These are phyloP conservation scores for Xylaria sp. DNA, from an alignment of 495 filamentous ascomycete species.

Conservation along the genomic window DNA sequence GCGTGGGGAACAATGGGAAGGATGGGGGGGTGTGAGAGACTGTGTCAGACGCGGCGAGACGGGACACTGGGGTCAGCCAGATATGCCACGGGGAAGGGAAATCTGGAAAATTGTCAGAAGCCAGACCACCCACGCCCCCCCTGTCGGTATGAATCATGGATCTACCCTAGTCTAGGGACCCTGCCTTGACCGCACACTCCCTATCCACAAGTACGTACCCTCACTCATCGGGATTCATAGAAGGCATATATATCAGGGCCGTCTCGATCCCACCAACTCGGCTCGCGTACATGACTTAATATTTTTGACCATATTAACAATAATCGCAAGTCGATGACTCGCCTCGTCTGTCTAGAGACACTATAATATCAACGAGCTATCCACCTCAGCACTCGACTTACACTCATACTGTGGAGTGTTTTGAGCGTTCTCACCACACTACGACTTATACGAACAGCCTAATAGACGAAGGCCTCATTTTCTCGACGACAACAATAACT, in stretches of 20 bases:
- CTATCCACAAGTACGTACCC: constrained; percentile 27
- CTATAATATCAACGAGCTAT: constrained; percentile 7
- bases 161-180: constrained; percentile 9
- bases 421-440: background rate
- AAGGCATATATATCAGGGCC: constrained; percentile 29
- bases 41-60: constrained; percentile 41
- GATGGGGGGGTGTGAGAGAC: constrained; percentile 24
- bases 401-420: background rate
- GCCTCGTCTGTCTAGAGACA: background rate
- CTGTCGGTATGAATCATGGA: constrained; percentile 39
- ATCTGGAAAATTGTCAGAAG: constrained; percentile 42
- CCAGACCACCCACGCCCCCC: constrained; percentile 38
- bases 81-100: constrained; percentile 26
- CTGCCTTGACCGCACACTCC: constrained; percentile 20
- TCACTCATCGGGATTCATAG: background rate
- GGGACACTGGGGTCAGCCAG: constrained; percentile 29
- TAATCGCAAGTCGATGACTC: constrained; percentile 5
- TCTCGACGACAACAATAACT: constrained; percentile 27
- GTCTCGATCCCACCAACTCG: constrained; percentile 25
- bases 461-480: constrained; percentile 4
- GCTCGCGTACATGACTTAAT: constrained; percentile 15
- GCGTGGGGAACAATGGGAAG: constrained; percentile 25
- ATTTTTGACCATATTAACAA: constrained; percentile 22
- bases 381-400: background rate
- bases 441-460: constrained; percentile 2